Evolutionary conservation across 805 yeast genomes (phyloP).

Genomic region (Nakazawaea holstii): DNA sequence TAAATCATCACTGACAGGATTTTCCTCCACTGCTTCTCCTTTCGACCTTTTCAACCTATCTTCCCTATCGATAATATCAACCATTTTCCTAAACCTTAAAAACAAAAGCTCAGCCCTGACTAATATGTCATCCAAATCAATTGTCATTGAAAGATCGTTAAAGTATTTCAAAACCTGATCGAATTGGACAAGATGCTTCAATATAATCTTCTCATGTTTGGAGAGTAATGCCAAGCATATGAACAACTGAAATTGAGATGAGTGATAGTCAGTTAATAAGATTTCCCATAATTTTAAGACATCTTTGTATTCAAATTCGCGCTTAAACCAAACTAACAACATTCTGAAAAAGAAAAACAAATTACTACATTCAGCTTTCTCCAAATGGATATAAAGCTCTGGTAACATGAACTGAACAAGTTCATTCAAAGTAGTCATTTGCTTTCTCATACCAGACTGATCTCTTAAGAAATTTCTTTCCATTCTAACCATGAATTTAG

Average conservation of each 20-base stretch:
- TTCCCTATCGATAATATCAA: conserved; percentile 68
- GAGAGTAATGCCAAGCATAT: conserved; percentile 87
- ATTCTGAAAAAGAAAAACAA: conserved; percentile 91
- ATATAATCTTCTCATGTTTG: conserved; percentile 74
- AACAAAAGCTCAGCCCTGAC: conserved; percentile 84
- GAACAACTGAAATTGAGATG: conserved; percentile 84
- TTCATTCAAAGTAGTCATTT: conserved; percentile 78
- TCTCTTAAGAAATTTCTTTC: conserved; percentile 89
- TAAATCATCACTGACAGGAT: conserved; percentile 46
- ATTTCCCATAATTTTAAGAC: conserved; percentile 87
- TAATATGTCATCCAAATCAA: conserved; percentile 71
- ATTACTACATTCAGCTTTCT: conserved; percentile 82
- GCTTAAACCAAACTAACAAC: conserved; percentile 91
- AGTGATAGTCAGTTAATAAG: conserved; percentile 80
- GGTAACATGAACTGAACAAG: conserved; percentile 91
- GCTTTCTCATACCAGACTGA: conserved; percentile 89
- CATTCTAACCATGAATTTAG: conserved; percentile 87
- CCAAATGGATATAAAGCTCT: conserved; percentile 72
- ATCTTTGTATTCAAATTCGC: conserved; percentile 80
- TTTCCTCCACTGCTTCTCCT: conserved; percentile 15
- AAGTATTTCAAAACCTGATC: conserved; percentile 91
- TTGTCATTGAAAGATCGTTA: conserved; percentile 78
- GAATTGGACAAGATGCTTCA: conserved; percentile 67
- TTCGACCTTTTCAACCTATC: conserved; percentile 21
- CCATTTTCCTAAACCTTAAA: conserved; percentile 72